Base-by-base conservation (phyloP, 1,139 yeast genomes). In the Sugiyamaella castrensis region DNA sequence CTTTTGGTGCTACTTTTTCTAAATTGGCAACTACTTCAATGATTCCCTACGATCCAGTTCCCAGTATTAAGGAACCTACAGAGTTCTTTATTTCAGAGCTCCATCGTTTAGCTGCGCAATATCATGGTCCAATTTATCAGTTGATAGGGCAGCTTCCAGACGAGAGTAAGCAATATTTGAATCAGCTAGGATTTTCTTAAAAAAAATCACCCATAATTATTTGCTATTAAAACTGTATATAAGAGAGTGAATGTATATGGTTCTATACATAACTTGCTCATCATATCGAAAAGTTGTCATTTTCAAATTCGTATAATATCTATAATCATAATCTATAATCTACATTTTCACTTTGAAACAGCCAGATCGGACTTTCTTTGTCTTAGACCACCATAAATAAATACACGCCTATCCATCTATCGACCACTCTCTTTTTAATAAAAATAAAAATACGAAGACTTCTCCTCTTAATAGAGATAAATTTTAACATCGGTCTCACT, bases 1-100 rank as follows among this genome's bases (percentile, higher is more conserved):
- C 94, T 1, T 92, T 89, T 69, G 98, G 98, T 1, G 84, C 96
- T 0, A 81, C 82, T 45, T 92, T 80, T 67, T 86, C 95, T 42
- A 82, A 79, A 62, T 72, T 92, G 52, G 79, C 78, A 2, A 77
- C 87, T 1, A 82, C 91, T 41, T 74, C 79, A 35, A 68, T 70
- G 13, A 77, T 76, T 54, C 74, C 82, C 6, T 76, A 79, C 57
- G 97, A 92, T 65, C 96, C 97, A 1, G 67, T 82, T 31, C 75
- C 81, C 1, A 71, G 71, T 29, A 65, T 82, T 24, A 67, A 66
- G 48, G 64, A 74, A 37, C 65, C 73, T 1, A 67, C 64, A 54
- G 54, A 59, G 26, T 75, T 64, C 57, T 70, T 76, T 46, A 63
- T 70, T 4, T 62, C 63, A 12, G 63, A 64, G 39, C 53, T 76